These are phyloP conservation scores for Corymbia maculata DNA, from an alignment of 345 rosid species.

Conservation along the genomic window DNA sequence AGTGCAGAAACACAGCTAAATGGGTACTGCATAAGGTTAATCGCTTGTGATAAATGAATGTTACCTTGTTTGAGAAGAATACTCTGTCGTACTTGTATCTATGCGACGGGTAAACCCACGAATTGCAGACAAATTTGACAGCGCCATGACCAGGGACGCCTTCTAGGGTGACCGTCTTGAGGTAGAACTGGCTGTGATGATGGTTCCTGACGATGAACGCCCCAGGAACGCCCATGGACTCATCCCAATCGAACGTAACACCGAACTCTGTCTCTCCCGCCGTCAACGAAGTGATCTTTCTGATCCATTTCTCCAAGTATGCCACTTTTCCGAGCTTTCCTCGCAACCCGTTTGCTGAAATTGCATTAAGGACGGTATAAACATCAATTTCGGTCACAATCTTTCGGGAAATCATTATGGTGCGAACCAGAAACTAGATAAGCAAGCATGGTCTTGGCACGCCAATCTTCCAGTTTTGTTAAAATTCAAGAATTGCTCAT, in stretches of 20 bases:
- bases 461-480: background rate
- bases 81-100: conserved; percentile 59
- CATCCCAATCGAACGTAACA: conserved; percentile 62
- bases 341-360: conserved; percentile 29
- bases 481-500: background rate
- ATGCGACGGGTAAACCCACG: conserved; percentile 84
- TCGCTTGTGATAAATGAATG: background rate
- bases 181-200: conserved; percentile 63
- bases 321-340: conserved; percentile 59
- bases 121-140: conserved; percentile 69
- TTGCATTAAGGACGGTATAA: background rate
- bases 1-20: background rate
- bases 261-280: conserved; percentile 42
- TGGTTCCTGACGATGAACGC: conserved; percentile 60
- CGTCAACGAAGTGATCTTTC: conserved; percentile 27
- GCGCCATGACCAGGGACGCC: conserved; percentile 46
- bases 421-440: background rate
- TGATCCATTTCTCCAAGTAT: conserved; percentile 56
- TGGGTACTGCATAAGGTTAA: background rate
- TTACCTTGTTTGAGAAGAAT: conserved; percentile 91
- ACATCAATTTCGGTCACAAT: background rate
- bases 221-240: conserved; percentile 52
- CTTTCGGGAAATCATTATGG: background rate
- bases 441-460: background rate
- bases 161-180: conserved; percentile 45